Evolutionary conservation across 352 stramenopile genomes (phyloP).

Genomic region (Saprolegnia diclina): DNA sequence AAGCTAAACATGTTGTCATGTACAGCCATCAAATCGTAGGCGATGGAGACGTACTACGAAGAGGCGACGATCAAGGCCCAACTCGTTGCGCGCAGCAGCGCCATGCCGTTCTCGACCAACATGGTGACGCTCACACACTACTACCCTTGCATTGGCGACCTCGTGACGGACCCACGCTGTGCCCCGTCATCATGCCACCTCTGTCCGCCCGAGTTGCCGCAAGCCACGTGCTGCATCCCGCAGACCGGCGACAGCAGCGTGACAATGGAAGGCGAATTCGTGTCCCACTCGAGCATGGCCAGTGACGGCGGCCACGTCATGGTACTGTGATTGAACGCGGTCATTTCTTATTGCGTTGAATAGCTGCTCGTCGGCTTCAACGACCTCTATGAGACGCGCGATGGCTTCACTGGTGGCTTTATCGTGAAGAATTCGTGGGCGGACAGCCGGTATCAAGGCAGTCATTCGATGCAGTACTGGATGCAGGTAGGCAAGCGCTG

Average conservation of each 20-base stretch:
- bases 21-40: too few species aligned
- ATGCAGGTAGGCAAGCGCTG: slow-evolving; percentile 30
- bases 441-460: slow-evolving; percentile 54
- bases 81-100: slow-evolving; percentile 34
- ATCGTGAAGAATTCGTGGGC: slow-evolving; percentile 79
- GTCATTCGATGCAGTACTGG: slow-evolving; percentile 66
- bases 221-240: slow-evolving; percentile 53
- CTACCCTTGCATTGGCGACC: slow-evolving; percentile 52
- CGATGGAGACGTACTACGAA: slow-evolving; percentile 50
- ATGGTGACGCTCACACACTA: slow-evolving; percentile 55
- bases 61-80: slow-evolving; percentile 39
- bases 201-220: slow-evolving; percentile 41
- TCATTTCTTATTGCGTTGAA: neutral
- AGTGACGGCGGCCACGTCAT: slow-evolving; percentile 57
- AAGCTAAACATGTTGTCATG: too few species aligned
- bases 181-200: slow-evolving; percentile 43
- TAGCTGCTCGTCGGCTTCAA: slow-evolving; percentile 55
- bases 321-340: slow-evolving; percentile 27
- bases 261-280: slow-evolving; percentile 66
- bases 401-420: slow-evolving; percentile 57
- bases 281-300: slow-evolving; percentile 46
- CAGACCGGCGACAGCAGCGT: slow-evolving; percentile 41
- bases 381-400: slow-evolving; percentile 51
- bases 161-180: slow-evolving; percentile 43
- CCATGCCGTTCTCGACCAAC: slow-evolving; percentile 51